These are phyloP conservation scores for Saccharomycopsis guyanensis DNA, from an alignment of 805 yeast genomes.

Conservation along the genomic window DNA sequence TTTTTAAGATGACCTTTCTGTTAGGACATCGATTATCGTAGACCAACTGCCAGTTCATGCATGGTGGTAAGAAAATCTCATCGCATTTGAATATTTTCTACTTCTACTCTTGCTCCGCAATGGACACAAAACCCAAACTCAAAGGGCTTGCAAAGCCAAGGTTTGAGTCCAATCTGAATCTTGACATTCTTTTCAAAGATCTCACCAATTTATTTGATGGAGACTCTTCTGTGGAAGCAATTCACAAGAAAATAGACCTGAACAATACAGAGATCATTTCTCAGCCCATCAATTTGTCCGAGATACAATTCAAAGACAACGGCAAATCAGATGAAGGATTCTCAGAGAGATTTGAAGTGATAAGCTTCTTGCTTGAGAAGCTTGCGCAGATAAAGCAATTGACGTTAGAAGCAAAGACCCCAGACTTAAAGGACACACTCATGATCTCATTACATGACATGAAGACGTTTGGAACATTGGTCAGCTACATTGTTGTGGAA, in stretches of 20 bases:
- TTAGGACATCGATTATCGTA: not conserved
- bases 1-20: too few species aligned
- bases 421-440: slow-evolving; percentile 32
- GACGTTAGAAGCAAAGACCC: slow-evolving; percentile 27
- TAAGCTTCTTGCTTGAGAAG: slow-evolving; percentile 31
- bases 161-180: slow-evolving; percentile 26
- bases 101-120: not conserved
- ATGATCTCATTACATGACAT: slow-evolving; percentile 81
- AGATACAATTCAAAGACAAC: not conserved
- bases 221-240: slow-evolving; percentile 14
- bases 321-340: not conserved
- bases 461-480: slow-evolving; percentile 57
- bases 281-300: not conserved
- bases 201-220: slow-evolving; percentile 16
- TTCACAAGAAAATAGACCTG: not conserved
- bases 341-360: slow-evolving; percentile 25
- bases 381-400: slow-evolving; percentile 34
- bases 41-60: too few species aligned
- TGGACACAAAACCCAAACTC: slow-evolving; percentile 1
- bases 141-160: slow-evolving; percentile 23
- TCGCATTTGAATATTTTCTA: not conserved
- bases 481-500: slow-evolving; percentile 57
- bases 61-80: not conserved
- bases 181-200: slow-evolving; percentile 28
- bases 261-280: not conserved